A percentile compares a stretch with the other conserved stretches of the same genome.
Conservation (phyloP, 2,329 filamentous ascomycete genomes). For the Colletotrichum lupini region DNA sequence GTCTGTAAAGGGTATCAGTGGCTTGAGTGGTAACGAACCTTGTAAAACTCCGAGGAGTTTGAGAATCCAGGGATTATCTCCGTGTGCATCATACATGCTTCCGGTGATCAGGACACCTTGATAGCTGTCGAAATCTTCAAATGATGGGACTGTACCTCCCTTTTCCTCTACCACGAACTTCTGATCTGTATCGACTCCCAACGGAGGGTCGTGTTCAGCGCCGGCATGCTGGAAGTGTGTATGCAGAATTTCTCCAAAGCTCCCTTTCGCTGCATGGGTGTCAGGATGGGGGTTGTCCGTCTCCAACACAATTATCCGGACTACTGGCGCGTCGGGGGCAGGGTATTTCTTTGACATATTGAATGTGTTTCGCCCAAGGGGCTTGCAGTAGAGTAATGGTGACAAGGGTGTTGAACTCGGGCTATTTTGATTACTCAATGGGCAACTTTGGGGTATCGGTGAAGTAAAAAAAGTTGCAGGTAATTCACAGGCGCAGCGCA, state of each 20-base stretch:
- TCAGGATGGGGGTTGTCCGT: constrained; percentile 66
- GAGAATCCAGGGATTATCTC: constrained; percentile 78
- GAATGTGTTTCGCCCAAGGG: neutral
- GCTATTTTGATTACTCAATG: neutral
- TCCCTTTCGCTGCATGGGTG: constrained; percentile 59
- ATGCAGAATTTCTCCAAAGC: constrained; percentile 65
- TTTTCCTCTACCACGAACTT: constrained; percentile 64
- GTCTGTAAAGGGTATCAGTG: neutral
- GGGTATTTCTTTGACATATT: constrained; percentile 21
- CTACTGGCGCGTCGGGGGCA: constrained; percentile 21
- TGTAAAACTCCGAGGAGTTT: constrained; percentile 70
- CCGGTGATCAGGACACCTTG: constrained; percentile 83
- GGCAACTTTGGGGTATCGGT: neutral
- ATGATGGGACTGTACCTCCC: constrained; percentile 57
- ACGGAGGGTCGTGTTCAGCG: constrained; percentile 60
- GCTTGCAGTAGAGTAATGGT: neutral
- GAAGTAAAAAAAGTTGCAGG: neutral
- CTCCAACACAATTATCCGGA: constrained; percentile 64
- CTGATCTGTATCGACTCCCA: constrained; percentile 65
- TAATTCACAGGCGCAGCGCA: constrained; percentile 8
- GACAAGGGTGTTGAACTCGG: neutral
- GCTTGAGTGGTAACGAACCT: constrained; percentile 42
- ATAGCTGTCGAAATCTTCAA: constrained; percentile 67
- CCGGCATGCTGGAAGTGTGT: constrained; percentile 63
- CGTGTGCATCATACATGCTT: constrained; percentile 76